Conservation (phyloP, 805 yeast genomes). For the Candida orba region DNA sequence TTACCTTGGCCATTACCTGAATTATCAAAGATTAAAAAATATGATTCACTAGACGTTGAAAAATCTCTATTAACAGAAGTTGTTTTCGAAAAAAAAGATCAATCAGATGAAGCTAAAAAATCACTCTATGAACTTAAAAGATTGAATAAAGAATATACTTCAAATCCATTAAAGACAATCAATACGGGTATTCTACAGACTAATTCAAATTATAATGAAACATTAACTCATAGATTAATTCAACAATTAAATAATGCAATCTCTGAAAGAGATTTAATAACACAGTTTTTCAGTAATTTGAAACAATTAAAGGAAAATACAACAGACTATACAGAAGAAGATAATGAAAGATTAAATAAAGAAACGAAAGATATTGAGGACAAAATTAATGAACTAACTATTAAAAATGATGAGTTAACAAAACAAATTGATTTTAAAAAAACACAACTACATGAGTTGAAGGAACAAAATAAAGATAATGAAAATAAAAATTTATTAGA, state of each 20-base stretch:
- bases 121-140: conserved; percentile 52
- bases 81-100: conserved; percentile 40
- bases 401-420: conserved; percentile 25
- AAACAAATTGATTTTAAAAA: conserved; percentile 21
- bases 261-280: conserved; percentile 34
- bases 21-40: conserved; percentile 53
- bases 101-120: conserved; percentile 29
- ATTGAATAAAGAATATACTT: conserved; percentile 56
- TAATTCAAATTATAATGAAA: conserved; percentile 29
- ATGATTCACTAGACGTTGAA: conserved; percentile 71
- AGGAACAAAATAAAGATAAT: conserved; percentile 24
- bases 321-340: conserved; percentile 34
- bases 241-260: conserved; percentile 46
- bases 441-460: conserved; percentile 21
- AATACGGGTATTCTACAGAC: conserved; percentile 45
- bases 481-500: conserved; percentile 39
- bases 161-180: conserved; percentile 58
- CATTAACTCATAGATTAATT: conserved; percentile 58
- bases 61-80: conserved; percentile 70
- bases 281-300: conserved; percentile 40
- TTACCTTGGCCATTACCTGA: conserved; percentile 76
- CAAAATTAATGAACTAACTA: conserved; percentile 25
- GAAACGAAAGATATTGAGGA: conserved; percentile 38
- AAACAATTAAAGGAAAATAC: conserved; percentile 35
- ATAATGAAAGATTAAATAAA: conserved; percentile 36